These are phyloP conservation scores for Chytriomyces sp. DNA, from an alignment of 192 early-diverging fungal genomes.

Conservation along the genomic window DNA sequence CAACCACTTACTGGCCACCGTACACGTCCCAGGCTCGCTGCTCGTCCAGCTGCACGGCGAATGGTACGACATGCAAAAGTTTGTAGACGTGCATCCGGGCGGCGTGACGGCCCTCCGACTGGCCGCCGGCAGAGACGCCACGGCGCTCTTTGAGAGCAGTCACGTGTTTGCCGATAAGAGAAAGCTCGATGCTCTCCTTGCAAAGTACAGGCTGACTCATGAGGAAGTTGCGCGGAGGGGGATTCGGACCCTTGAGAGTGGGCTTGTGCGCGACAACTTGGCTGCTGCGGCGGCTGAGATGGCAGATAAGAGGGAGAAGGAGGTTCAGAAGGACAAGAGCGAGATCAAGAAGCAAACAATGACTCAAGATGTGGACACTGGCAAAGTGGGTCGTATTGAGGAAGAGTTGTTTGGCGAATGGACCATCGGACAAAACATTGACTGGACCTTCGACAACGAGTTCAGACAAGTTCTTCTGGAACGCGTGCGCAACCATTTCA, in stretches of 20 bases:
- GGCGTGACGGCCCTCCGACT: constrained; percentile 14
- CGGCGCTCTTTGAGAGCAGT: constrained; percentile 26
- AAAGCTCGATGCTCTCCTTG: neutral
- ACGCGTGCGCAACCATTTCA: constrained; percentile 8
- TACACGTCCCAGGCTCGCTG: constrained; percentile 10
- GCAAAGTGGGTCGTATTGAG: neutral
- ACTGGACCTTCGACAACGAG: neutral
- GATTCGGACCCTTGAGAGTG: constrained; percentile 5
- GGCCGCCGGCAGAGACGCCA: constrained; percentile 20
- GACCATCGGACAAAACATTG: neutral
- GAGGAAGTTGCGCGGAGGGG: neutral
- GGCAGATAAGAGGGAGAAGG: too few species aligned
- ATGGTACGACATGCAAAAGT: constrained; percentile 10
- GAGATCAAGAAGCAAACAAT: too few species aligned
- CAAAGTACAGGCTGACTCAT: neutral
- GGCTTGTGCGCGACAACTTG: neutral
- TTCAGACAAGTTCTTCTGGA: neutral
- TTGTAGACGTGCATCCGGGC: constrained; percentile 5
- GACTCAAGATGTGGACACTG: neutral
- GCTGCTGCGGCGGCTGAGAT: neutral
- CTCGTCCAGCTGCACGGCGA: constrained; percentile 5
- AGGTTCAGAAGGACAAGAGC: too few species aligned
- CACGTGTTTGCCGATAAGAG: constrained; percentile 24
- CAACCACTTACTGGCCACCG: neutral
- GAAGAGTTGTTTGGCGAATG: neutral